These are phyloP conservation scores for Ceratocystis ficicola DNA, from an alignment of 2,329 filamentous ascomycete species.

Conservation along the genomic window DNA sequence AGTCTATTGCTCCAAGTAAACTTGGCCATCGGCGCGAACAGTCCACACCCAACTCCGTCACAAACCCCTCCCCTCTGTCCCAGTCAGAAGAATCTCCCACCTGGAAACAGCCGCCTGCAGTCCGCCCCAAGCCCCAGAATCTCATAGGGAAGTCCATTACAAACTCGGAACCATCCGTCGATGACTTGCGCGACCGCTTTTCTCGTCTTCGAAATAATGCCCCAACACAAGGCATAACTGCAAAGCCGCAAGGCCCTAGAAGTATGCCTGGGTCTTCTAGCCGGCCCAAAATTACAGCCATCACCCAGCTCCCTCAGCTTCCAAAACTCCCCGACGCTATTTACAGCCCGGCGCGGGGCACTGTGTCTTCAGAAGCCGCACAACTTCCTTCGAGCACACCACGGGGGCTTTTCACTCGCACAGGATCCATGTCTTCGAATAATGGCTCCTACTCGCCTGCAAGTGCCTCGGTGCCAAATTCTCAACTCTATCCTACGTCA, in stretches of 20 bases:
- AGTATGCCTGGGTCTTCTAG: constrained; percentile 38
- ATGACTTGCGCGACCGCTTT: constrained; percentile 46
- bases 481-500: background rate
- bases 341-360: constrained; percentile 66
- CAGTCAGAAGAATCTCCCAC: background rate
- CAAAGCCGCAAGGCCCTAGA: constrained; percentile 40
- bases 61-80: constrained; percentile 14
- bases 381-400: constrained; percentile 54
- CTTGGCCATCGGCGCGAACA: constrained; percentile 13
- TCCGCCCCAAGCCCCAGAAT: constrained; percentile 13
- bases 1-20: background rate
- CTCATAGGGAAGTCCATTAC: constrained; percentile 29
- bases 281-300: constrained; percentile 37
- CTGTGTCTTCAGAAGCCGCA: constrained; percentile 51
- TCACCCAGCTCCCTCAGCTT: constrained; percentile 44
- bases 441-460: constrained; percentile 11
- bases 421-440: constrained; percentile 35
- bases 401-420: constrained; percentile 50
- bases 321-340: constrained; percentile 63
- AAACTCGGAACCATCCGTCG: constrained; percentile 24
- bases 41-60: constrained; percentile 13
- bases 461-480: background rate
- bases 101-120: constrained; percentile 10
- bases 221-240: constrained; percentile 36
- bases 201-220: constrained; percentile 39